phyloP scores from a whole-genome alignment of 2,329 filamentous ascomycete genomes.

The Colletotrichum navitas region DNA sequence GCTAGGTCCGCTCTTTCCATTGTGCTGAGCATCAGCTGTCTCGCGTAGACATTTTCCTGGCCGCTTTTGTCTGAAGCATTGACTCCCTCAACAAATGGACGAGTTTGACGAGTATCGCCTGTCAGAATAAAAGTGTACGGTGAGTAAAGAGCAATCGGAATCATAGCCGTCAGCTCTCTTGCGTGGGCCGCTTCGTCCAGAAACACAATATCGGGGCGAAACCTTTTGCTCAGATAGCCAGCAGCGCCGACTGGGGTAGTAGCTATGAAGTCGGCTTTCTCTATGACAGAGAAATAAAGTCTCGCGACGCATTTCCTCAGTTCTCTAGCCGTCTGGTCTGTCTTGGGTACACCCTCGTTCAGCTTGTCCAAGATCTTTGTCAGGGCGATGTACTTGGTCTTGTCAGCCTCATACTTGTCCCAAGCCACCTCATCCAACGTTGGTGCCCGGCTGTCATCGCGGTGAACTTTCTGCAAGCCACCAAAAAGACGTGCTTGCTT shows the following conservation, averaged over 20 bases:
- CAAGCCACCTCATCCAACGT: conserved; percentile 60
- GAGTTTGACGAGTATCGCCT: conserved; percentile 60
- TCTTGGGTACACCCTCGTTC: conserved; percentile 40
- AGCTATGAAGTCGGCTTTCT: conserved; percentile 58
- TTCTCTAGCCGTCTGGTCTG: conserved; percentile 24
- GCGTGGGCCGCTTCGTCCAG: conserved; percentile 76
- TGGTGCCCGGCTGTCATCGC: conserved; percentile 43
- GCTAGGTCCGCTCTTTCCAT: conserved; percentile 55
- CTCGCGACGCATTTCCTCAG: conserved; percentile 50
- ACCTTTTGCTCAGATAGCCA: conserved; percentile 59
- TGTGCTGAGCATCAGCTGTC: conserved; percentile 48
- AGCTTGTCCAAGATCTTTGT: conserved; percentile 53
- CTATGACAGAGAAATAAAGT: conserved; percentile 56
- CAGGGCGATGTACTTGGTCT: conserved; percentile 51
- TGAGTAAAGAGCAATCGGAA: conserved; percentile 58
- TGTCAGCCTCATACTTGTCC: conserved; percentile 53
- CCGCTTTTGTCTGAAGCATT: neutral
- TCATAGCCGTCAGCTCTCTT: conserved; percentile 59
- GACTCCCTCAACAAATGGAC: conserved; percentile 55
- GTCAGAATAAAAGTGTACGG: conserved; percentile 60
- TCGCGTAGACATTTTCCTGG: conserved; percentile 27
- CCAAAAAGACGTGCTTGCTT: conserved; percentile 18
- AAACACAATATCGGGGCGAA: conserved; percentile 86
- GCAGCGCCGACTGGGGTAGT: conserved; percentile 60
- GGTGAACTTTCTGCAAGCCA: neutral